Evolutionary conservation across 164 flowering plant species (phyloP), one percentile per base, ranked within the genome.

Genomic region (Amborella trichopoda): DNA sequence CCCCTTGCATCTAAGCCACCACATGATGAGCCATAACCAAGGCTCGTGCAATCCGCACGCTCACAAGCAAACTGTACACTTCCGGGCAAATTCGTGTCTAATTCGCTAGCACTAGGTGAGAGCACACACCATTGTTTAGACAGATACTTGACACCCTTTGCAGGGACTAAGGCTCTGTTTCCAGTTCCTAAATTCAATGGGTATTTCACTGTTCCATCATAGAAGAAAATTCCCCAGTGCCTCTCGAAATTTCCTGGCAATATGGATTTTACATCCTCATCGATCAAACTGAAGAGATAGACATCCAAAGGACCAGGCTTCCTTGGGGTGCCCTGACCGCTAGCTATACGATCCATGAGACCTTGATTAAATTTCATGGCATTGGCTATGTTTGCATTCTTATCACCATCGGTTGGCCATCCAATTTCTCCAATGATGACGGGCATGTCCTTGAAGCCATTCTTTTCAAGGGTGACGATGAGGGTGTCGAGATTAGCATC

Each of bases 401-500:
- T 42, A 39, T 71, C 74, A 13, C 96, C 96, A 38, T 91, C 99
- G 0, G 94, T 76, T 0, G 99, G 99, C 99, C 99, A 84, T 5
- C 96, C 96, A 3, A 91, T 63, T 55, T 87, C 95, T 0, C 96
- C 99, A 6, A 91, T 49, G 43, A 91, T 74, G 30, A 91, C 71
- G 0, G 85, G 74, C 42, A 77, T 38, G 2, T 73, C 64, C 0
- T 66, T 20, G 58, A 80, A 80, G 0, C 94, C 95, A 40, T 75
- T 82, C 46, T 80, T 87, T 52, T 84, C 88, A 5, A 91, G 83
- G 23, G 99, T 87, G 44, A 74, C 62, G 12, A 84, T 53, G 43
- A 87, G 79, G 25, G 99, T 91, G 60, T 91, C 99, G 28, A 65
- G 82, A 52, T 83, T 88, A 39, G 96, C 96, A 1, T 93, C 99